A percentile compares a stretch with the other conserved stretches of the same genome.
Conservation (phyloP, 2,329 filamentous ascomycete species). For the Orbilia blumenaviensis region DNA sequence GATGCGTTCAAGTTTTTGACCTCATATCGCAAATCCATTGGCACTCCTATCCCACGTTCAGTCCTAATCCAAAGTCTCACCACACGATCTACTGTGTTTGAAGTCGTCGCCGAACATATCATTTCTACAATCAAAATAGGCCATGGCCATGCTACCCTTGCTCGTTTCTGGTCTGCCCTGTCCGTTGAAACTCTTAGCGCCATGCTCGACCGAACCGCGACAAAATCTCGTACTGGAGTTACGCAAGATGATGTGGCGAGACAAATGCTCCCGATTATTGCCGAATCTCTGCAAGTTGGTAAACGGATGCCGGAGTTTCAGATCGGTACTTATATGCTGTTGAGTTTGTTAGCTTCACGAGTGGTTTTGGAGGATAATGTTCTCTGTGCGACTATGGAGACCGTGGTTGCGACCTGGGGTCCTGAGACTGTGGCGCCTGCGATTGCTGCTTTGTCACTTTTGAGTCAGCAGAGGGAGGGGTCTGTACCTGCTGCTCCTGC, state of each 20-base stretch:
- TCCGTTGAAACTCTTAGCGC: constrained; percentile 84
- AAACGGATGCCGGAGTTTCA: constrained; percentile 80
- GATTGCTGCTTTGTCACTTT: constrained; percentile 79
- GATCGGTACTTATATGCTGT: constrained; percentile 89
- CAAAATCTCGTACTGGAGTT: constrained; percentile 72
- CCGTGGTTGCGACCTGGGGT: constrained; percentile 80
- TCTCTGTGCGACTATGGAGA: constrained; percentile 88
- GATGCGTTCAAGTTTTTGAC: constrained; percentile 81
- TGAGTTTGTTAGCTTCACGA: constrained; percentile 85
- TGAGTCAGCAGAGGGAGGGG: constrained; percentile 80
- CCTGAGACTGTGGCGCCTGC: constrained; percentile 76
- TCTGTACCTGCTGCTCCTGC: constrained; percentile 70
- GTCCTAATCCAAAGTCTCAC: constrained; percentile 84
- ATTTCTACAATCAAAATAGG: constrained; percentile 75
- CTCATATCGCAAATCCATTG: constrained; percentile 78
- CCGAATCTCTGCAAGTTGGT: constrained; percentile 75
- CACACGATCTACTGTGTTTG: constrained; percentile 78
- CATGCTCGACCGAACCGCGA: constrained; percentile 80
- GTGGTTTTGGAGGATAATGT: constrained; percentile 79
- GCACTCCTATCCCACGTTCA: constrained; percentile 79
- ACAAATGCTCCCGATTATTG: constrained; percentile 74
- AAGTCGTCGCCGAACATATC: constrained; percentile 79
- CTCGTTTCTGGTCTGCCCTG: constrained; percentile 91
- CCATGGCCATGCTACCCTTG: constrained; percentile 77
- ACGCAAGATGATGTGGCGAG: constrained; percentile 77